Percentiles rank a stretch among this genome's conserved stretches.
These are phyloP conservation scores for Pythium insidiosum DNA, from an alignment of 352 stramenopile species.

Conservation along the genomic window DNA sequence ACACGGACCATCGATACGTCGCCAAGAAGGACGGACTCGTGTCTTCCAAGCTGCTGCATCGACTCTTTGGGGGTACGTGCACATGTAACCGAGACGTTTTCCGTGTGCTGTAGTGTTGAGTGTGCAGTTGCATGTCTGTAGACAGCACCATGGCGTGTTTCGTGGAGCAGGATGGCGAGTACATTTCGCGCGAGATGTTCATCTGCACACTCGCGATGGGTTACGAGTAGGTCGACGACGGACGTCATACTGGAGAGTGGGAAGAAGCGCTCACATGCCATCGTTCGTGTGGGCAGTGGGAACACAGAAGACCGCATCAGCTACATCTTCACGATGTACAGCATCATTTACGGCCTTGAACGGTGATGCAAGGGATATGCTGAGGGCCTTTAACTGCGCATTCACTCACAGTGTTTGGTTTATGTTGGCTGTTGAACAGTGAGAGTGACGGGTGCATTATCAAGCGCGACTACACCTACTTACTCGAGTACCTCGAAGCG, in stretches of 20 bases:
- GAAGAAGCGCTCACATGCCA: not conserved
- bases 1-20: constrained; percentile 49
- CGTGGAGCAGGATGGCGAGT: constrained; percentile 37
- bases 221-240: constrained; percentile 61
- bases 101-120: too few relatives aligned
- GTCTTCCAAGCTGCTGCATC: constrained; percentile 67
- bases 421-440: constrained; percentile 4
- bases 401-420: not conserved
- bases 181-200: constrained; percentile 66
- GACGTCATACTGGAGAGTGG: not conserved
- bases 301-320: constrained; percentile 85
- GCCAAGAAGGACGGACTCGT: constrained; percentile 61
- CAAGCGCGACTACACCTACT: constrained; percentile 60
- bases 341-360: constrained; percentile 59
- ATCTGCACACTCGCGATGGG: constrained; percentile 59
- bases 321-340: constrained; percentile 85
- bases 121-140: constrained; percentile 12
- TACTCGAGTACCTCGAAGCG: constrained; percentile 58
- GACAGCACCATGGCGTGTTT: constrained; percentile 61
- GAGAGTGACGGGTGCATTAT: constrained; percentile 50
- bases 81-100: too few relatives aligned
- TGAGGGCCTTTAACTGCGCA: too few relatives aligned
- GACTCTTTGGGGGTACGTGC: constrained; percentile 61
- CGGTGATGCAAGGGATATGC: too few relatives aligned
- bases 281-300: constrained; percentile 37